Base-by-base conservation (phyloP, 768 basidiomycete species). In the Rhizopogon rudus region DNA sequence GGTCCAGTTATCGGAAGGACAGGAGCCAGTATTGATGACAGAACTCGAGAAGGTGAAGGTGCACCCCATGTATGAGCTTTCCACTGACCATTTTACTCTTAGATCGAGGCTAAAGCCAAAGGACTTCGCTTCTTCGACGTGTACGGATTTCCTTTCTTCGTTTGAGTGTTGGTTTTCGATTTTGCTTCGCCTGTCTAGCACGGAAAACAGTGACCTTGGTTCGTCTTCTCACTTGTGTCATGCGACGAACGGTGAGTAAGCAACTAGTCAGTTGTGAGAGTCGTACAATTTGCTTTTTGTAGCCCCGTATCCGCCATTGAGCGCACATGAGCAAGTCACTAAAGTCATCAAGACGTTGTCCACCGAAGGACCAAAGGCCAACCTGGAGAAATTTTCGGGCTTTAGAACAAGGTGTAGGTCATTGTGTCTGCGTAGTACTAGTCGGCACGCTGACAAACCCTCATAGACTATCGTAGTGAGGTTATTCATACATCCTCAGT, bases 91-190 rank as follows among this genome's bases (percentile, higher is more conserved):
- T 39, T 33, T 25, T 41, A 12, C 33, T 37, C 57, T 29, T 61
- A 93, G 91, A 87, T 95, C 57, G 74, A 83, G 63, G 80, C 84
- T 57, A 95, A 89, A 71, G 84, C 84, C 49, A 77, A 80, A 60
- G 91, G 91, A 58, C 63, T 84, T 72, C 86, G 81, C 52, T 95
- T 94, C 78, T 89, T 95, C 73, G 93, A 95, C 69, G 79, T 96
- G 88, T 91, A 70, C 73, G 59, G 41, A 40, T 35, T 49, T 41
- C 44, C 61, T 60, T 45, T 6, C 37, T 48, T 40, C 42, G 61
- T 60, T 43, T 6, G 35, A 20, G 20, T 39, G 10, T 48, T 52
- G 28, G 40, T 41, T 35, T 52, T 39, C 45, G 48, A 43, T 56
- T 59, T 60, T 44, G 56, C 60, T 40, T 52, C 25, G 52, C 43